Base-by-base conservation (phyloP, 176 grass and related monocot genomes). In the Leersia perrieri region DNA sequence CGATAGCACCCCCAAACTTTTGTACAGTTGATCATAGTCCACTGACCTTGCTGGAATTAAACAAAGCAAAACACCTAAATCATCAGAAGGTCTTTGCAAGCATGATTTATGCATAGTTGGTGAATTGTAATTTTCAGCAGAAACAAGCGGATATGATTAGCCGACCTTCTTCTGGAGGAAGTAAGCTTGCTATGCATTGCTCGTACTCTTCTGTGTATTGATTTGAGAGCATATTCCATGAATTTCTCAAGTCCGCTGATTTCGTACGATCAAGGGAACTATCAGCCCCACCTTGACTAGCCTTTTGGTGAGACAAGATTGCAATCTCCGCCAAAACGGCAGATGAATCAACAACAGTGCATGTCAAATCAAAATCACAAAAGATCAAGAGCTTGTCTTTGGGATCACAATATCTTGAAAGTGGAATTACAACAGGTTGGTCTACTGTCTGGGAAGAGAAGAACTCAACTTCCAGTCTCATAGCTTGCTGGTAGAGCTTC, bases 341-440 rank as follows among this genome's bases (percentile, higher is more conserved):
- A 36, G 96, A 98, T 2, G 96, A 98, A 85, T 98, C 90, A 76
- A 95, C 82, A 79, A 91, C 80, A 75, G 88, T 98, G 75, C 96
- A 98, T 34, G 96, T 98, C 87, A 95, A 90, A 81, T 98, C 96
- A 93, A 98, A 98, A 89, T 98, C 96, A 62, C 90, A 98, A 71
- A 95, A 95, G 32, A 98, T 61, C 77, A 91, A 64, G 39, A 98
- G 82, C 61, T 89, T 90, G 65, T 85, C 76, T 82, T 87, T 91
- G 25, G 82, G 82, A 76, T 84, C 84, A 81, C 85, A 87, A 33
- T 88, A 87, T 93, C 75, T 90, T 91, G 85, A 78, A 76, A 95
- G 84, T 74, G 96, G 96, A 93, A 88, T 84, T 60, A 98, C 78
- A 60, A 68, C 84, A 63, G 82, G 88, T 83, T 89, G 78, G 34